Conservation (phyloP, 208 protist species). For the Trypanosoma melophagium region DNA sequence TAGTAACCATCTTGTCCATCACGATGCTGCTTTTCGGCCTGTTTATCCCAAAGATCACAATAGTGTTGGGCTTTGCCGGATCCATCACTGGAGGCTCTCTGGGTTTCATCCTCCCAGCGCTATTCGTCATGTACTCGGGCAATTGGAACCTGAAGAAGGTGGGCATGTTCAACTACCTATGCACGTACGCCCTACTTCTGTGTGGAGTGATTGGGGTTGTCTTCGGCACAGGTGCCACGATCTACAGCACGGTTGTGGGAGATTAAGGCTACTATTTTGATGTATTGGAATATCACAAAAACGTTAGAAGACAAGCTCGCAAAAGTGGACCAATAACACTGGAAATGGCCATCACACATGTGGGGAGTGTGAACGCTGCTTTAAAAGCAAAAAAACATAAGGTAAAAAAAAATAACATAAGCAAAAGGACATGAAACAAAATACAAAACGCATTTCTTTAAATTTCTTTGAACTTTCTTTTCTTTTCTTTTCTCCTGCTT, state of each 20-base stretch:
- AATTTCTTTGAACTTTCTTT: no score
- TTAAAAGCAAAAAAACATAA: no score
- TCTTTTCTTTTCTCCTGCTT: no score
- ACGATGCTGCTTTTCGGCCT: slow-evolving; percentile 25
- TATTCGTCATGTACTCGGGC: slow-evolving; percentile 96
- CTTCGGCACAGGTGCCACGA: slow-evolving; percentile 42
- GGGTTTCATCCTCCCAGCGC: slow-evolving; percentile 73
- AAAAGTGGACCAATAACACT: no score
- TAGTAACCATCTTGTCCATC: slow-evolving; percentile 49
- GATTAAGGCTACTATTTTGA: no score
- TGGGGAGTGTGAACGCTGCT: no score
- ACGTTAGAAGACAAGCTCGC: no score
- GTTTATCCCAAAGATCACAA: slow-evolving; percentile 31
- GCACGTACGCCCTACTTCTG: slow-evolving; percentile 14
- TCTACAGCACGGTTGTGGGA: background rate
- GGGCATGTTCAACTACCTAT: slow-evolving; percentile 9
- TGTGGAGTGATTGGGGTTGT: slow-evolving; percentile 43
- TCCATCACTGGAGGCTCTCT: slow-evolving; percentile 53
- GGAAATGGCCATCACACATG: no score
- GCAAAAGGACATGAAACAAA: no score
- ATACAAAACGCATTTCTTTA: no score
- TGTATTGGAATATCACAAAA: no score
- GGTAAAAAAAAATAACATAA: no score
- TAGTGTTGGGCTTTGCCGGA: slow-evolving; percentile 65
- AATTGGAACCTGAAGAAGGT: slow-evolving; percentile 37